Evolutionary conservation across 106 monocot genomes (phyloP).

Genomic region (Gastrodia elata): DNA sequence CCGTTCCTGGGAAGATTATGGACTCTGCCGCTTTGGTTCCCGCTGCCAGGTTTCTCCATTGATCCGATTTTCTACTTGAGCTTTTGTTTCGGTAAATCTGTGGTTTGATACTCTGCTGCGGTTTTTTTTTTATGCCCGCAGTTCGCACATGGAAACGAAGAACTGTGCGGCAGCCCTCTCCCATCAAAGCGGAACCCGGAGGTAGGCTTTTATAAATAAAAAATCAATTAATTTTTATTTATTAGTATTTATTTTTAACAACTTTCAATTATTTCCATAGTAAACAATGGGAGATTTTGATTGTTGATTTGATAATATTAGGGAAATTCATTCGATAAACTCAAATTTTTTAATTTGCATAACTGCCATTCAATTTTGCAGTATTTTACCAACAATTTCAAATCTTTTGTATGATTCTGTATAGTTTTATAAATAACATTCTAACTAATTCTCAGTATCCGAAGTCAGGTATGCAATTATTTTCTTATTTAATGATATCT

Average conservation of each 20-base stretch:
- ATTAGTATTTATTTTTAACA: neutral
- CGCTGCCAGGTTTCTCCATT: conserved; percentile 6
- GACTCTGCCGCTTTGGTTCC: conserved; percentile 8
- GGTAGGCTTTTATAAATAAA: neutral
- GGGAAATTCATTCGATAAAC: too few species aligned
- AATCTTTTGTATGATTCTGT: too few species aligned
- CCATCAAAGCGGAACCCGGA: neutral
- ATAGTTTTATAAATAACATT: too few species aligned
- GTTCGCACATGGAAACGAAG: conserved; percentile 11
- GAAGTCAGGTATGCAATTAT: too few species aligned
- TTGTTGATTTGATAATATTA: too few species aligned
- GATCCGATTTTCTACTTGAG: neutral
- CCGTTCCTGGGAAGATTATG: conserved; percentile 6
- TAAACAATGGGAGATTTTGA: too few species aligned
- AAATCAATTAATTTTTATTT: neutral
- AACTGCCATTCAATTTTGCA: too few species aligned
- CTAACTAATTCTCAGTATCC: too few species aligned
- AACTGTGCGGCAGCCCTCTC: neutral
- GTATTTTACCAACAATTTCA: too few species aligned
- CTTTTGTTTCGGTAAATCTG: neutral
- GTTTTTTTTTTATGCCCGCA: conserved; percentile 1
- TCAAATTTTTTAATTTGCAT: neutral
- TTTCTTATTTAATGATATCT: too few species aligned
- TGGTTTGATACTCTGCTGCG: neutral
- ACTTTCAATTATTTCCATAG: neutral